Percentiles rank a stretch among this genome's conserved stretches.
These are phyloP conservation scores for Alternaria arbusti DNA, from an alignment of 2,329 filamentous ascomycete genomes.

Conservation along the genomic window DNA sequence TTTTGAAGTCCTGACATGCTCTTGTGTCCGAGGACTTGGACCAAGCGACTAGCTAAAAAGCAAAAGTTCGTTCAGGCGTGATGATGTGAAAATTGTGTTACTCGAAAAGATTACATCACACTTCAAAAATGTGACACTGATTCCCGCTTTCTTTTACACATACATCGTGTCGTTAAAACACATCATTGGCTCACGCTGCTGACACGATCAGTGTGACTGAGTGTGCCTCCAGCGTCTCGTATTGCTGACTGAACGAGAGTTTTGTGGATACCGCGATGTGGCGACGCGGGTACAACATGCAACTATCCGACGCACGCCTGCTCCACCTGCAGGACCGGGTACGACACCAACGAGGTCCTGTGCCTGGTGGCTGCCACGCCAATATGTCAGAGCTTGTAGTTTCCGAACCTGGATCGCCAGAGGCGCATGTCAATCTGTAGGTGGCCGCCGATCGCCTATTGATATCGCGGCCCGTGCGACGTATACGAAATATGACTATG, in stretches of 20 bases:
- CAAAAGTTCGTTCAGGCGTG: not conserved
- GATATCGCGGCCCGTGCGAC: not conserved
- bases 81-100: not conserved
- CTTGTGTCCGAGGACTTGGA: not conserved
- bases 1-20: not conserved
- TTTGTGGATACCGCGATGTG: not conserved
- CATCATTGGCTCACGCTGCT: not conserved
- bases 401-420: not conserved
- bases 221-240: not conserved
- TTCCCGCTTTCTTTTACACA: not conserved
- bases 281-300: not conserved
- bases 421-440: constrained; percentile 9
- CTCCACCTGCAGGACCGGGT: not conserved
- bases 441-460: not conserved
- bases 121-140: not conserved
- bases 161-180: not conserved
- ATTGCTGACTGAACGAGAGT: not conserved
- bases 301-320: not conserved
- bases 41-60: not conserved
- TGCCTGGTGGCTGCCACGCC: constrained; percentile 6
- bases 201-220: not conserved
- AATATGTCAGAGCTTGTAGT: not conserved
- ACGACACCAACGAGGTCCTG: not conserved
- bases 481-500: not conserved
- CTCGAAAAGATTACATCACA: not conserved